Base-by-base conservation (phyloP, 192 early-diverging fungal species). In the Coemansia sp. region DNA sequence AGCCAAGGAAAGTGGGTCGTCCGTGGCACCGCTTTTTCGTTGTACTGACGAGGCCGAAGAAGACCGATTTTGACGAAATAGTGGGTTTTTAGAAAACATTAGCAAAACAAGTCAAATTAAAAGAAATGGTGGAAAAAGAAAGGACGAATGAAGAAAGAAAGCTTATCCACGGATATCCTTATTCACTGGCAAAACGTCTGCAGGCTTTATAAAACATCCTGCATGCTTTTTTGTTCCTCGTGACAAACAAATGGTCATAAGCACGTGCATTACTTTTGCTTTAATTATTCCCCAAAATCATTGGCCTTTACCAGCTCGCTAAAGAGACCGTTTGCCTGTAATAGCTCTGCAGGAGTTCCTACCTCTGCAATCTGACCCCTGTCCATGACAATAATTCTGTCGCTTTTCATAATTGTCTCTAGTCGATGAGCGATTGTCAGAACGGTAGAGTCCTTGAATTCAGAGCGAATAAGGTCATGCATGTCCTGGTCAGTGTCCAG, bases 381-480 rank as follows among this genome's bases (percentile, higher is more conserved):
- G 47, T 49, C 47, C 45, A 94, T 77, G 5, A 94, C 91, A 39
- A 93, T 58, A 63, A 94, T 86, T 56, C 85, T 76, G 61, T 93
- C 90, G 60, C 85, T 88, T 63, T 89, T 83, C 41, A 85, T 72
- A 0, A 88, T 83, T 3, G 90, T 91, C 58, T 91, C 89, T 32
- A 91, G 71, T 26, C 92, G 86, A 75, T 94, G 89, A 6, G 89
- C 89, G 62, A 91, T 90, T 7, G 88, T 87, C 16, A 90, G 62
- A 8, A 91, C 80, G 3, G 74, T 76, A 15, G 65, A 59, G 47
- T 82, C 63, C 2, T 47, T 59, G 67, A 90, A 89, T 60, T 88
- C 71, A 9, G 71, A 76, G 5, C 79, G 74, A 18, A 90, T 85
- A 6, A 71, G 61, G 7, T 41, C 36, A 18, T 76, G 74, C 19